These are phyloP conservation scores for Cytospora paraplurivora DNA, from an alignment of 2,329 filamentous ascomycete species.

Conservation along the genomic window DNA sequence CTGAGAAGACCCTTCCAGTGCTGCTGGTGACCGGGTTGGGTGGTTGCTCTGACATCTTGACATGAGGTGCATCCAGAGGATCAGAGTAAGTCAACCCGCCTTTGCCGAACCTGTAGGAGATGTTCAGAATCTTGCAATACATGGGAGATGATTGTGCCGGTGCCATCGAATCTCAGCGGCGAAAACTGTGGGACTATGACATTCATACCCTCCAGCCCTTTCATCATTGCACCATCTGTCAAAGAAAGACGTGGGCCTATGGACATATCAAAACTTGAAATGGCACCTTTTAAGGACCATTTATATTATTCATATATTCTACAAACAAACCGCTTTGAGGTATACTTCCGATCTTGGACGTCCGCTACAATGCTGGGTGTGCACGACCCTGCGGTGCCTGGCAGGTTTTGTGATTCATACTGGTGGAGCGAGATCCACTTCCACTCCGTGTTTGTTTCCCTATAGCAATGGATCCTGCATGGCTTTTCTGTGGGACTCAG, in stretches of 20 bases:
- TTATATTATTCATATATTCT: neutral
- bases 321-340: slow-evolving; percentile 1
- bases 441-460: slow-evolving; percentile 8
- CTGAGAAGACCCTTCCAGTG: neutral
- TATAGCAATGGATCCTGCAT: slow-evolving; percentile 12
- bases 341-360: slow-evolving; percentile 8
- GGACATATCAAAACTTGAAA: slow-evolving; percentile 8
- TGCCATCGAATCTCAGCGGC: no score
- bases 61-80: neutral
- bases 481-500: neutral
- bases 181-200: no score
- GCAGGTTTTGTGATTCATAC: slow-evolving; percentile 23
- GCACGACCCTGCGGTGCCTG: slow-evolving; percentile 11
- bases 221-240: neutral
- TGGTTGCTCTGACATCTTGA: neutral
- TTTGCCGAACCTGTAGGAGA: neutral
- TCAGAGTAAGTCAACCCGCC: neutral
- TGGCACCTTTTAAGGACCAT: neutral
- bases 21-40: neutral
- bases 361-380: slow-evolving; percentile 2
- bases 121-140: no score
- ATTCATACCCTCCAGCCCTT: no score
- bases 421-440: slow-evolving; percentile 17
- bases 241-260: slow-evolving; percentile 8
- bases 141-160: no score